Conservation (phyloP, 306 rosid genomes). For the Castanea mollissima region DNA sequence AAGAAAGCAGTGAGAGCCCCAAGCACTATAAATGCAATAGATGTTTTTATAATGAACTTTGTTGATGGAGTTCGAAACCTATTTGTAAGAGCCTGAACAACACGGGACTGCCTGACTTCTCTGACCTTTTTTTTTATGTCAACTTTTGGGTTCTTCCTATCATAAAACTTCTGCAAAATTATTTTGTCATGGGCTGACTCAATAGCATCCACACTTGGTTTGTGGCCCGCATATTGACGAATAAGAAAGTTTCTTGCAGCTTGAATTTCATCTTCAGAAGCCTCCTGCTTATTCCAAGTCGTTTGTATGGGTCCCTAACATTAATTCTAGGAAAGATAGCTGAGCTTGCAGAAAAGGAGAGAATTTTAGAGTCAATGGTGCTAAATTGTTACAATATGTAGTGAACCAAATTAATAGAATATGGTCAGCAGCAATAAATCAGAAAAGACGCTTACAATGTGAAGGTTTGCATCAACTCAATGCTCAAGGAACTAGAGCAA, state of each 20-base stretch:
- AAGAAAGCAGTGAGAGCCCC: slow-evolving; percentile 73
- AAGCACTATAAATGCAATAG: slow-evolving; percentile 60
- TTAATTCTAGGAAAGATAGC: slow-evolving; percentile 87
- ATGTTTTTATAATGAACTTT: slow-evolving; percentile 71
- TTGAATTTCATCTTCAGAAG: slow-evolving; percentile 96
- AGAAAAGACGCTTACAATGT: not conserved
- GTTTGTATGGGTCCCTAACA: slow-evolving; percentile 86
- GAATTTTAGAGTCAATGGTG: slow-evolving; percentile 18
- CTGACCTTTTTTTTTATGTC: slow-evolving; percentile 77
- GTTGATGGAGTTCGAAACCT: slow-evolving; percentile 82
- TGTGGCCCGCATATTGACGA: slow-evolving; percentile 75
- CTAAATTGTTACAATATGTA: not conserved
- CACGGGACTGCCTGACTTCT: slow-evolving; percentile 73
- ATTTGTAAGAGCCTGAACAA: slow-evolving; percentile 68
- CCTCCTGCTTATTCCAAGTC: slow-evolving; percentile 96
- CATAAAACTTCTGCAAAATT: slow-evolving; percentile 79
- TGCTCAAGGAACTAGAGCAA: not conserved
- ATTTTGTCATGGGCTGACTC: slow-evolving; percentile 96
- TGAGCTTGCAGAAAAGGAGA: slow-evolving; percentile 46
- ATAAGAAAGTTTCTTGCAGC: slow-evolving; percentile 88
- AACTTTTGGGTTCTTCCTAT: slow-evolving; percentile 78
- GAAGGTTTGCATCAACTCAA: not conserved
- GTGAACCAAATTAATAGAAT: not conserved
- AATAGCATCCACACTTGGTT: slow-evolving; percentile 89
- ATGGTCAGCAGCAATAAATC: not conserved